Evolutionary conservation across 306 rosid species (phyloP), one percentile per base, ranked within the genome.

Genomic region (Biancaea sappan): DNA sequence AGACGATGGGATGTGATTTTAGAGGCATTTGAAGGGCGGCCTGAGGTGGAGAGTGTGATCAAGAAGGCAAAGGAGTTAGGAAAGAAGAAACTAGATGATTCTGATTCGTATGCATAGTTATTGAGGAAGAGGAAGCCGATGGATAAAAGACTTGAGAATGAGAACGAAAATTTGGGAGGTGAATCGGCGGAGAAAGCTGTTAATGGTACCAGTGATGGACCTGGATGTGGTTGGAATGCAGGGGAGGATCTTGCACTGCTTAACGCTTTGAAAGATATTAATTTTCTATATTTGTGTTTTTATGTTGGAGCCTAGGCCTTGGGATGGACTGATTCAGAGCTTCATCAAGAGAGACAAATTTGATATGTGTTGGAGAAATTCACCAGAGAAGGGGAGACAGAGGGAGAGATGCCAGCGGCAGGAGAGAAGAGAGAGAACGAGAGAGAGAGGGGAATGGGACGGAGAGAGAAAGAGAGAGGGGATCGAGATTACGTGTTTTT

Each of bases 231-330:
- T 69, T 94, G 99, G 99, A 80, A 77, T 78, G 57, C 91, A 0
- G 82, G 66, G 14, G 99, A 94, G 67, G 99, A 94, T 66, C 82
- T 91, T 60, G 96, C 92, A 2, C 61, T 94, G 87, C 88, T 94
- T 63, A 90, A 88, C 80, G 99, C 99, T 6, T 77, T 94, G 87
- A 94, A 94, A 80, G 87, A n/a, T n/a, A n/a, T n/a, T n/a, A n/a
- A n/a, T n/a, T n/a, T n/a, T n/a, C n/a, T n/a, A n/a, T n/a, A n/a
- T n/a, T n/a, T n/a, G n/a, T n/a, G n/a, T n/a, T n/a, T n/a, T n/a
- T n/a, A n/a, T n/a, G n/a, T n/a, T n/a, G n/a, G n/a, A n/a, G n/a
- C n/a, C n/a, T n/a, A n/a, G n/a, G n/a, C n/a, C n/a, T n/a, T n/a
- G n/a, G n/a, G n/a, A n/a, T n/a, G n/a, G n/a, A n/a, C n/a, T n/a